Base-by-base conservation (phyloP, 495 filamentous ascomycete genomes). In the Lophiostoma macrostomum region DNA sequence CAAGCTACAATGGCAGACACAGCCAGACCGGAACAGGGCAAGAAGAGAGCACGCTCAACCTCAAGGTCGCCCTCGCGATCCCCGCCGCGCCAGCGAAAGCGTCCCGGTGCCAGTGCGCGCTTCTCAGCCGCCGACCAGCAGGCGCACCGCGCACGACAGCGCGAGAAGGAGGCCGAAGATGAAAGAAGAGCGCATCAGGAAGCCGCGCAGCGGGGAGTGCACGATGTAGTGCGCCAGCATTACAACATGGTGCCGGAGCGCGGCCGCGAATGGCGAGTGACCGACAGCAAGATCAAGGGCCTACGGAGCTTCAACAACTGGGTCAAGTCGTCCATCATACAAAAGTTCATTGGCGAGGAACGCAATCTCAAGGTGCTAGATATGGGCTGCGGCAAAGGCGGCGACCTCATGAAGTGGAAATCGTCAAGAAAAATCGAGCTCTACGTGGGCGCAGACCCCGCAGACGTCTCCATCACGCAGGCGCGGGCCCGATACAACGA, bases 291-390 rank as follows among this genome's bases (percentile, higher is more conserved):
- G 50, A 98, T 98, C 75, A 96, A 93, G 70, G 93, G 93, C 0
- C 73, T 98, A 43, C 82, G 93, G 16, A 87, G 83, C 60, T 95
- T 94, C 74, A 98, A 98, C 71, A 98, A 98, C 67, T 98, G 93
- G 93, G 79, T 97, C 68, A 98, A 98, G 76, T 94, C 88, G 68
- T 89, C 85, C 12, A 78, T 96, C 50, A 96, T 98, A 58, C 90
- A 96, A 66, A 97, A 96, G 65, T 97, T 96, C 70, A 88, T 88
- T 2, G 90, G 88, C 0, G 83, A 84, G 42, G 90, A 95, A 67
- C 81, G 85, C 35, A 8, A 73, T 71, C 49, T 96, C 19, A 72
- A 88, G 5, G 88, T 98, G 18, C 76, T 98, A 34, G 93, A 98
- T 62, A 80, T 98, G 63, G 93, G 94, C 22, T 98, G 93, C 68